Evolutionary conservation across 495 filamentous ascomycete genomes (phyloP).

Genomic region (Cairneyella variabilis): DNA sequence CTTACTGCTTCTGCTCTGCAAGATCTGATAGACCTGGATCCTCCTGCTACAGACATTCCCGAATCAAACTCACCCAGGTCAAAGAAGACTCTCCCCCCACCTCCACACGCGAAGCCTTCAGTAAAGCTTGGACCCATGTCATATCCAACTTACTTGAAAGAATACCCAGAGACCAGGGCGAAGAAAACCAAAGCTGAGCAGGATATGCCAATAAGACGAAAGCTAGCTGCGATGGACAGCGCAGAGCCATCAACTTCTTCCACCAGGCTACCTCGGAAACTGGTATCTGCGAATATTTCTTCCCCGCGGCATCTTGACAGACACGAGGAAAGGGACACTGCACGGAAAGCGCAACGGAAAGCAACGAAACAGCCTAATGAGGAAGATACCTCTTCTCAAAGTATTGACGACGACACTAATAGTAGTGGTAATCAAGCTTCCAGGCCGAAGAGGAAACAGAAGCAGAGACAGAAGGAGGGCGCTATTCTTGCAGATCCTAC

Average conservation of each 20-base stretch:
- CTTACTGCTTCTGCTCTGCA: conserved; percentile 13
- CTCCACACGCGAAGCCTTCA: conserved; percentile 35
- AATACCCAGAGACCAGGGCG: conserved; percentile 27
- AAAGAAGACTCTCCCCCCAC: conserved; percentile 31
- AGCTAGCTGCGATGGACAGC: conserved; percentile 6
- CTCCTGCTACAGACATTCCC: background rate
- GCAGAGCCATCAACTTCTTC: conserved; percentile 1
- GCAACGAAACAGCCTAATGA: conserved; percentile 21
- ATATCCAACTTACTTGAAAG: conserved; percentile 29
- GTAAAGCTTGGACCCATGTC: conserved; percentile 23
- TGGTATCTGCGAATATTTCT: conserved; percentile 27
- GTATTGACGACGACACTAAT: conserved; percentile 33
- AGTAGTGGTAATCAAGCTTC: conserved; percentile 28
- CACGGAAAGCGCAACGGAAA: conserved; percentile 17
- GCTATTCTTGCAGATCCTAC: conserved; percentile 24
- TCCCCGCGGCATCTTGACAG: conserved; percentile 27
- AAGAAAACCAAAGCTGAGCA: conserved; percentile 15
- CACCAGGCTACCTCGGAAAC: conserved; percentile 13
- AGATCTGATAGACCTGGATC: conserved; percentile 21
- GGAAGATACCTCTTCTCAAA: conserved; percentile 30
- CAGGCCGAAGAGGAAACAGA: conserved; percentile 16
- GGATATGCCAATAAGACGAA: conserved; percentile 20
- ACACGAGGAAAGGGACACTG: conserved; percentile 19
- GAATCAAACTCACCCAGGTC: conserved; percentile 16
- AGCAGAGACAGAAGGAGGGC: conserved; percentile 24